Base-by-base conservation (phyloP, 2,329 filamentous ascomycete genomes). In the Trichoderma afroharzianum region DNA sequence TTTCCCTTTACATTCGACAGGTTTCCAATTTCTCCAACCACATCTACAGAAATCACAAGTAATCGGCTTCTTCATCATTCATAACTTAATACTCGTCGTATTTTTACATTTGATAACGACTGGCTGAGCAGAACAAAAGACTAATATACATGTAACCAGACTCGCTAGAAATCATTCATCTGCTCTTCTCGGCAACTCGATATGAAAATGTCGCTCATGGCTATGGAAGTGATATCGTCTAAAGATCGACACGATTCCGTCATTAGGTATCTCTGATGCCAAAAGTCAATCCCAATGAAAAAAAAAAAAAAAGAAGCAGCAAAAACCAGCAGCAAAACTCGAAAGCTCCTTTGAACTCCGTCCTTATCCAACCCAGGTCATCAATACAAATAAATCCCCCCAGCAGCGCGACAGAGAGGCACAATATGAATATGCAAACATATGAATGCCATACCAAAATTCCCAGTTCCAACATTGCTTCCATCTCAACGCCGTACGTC, bases 401-500 rank as follows among this genome's bases (percentile, higher is more conserved):
- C 47, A 62, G 36, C 39, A 69, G 28, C 55, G 30, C 26, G 55
- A 59, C 12, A 58, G 8, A 59, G 36, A 68, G 15, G 36, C 24
- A 50, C 58, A 24, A 68, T 24, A 53, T 53, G 43, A 50, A 21
- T 7, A 59, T 33, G 32, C 57, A 33, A 15, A 32, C 3, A 59
- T 33, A 32, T 33, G n/a, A 14, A 33, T 14, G 30, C 32, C 26
- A 68, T 57, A 32, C n/a, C 30, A 30, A 57, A 62, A 43, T 62
- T 14, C 58, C 58, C 47, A 12, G 47, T 6, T 53, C 58, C 55
- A 70, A 36, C 53, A 55, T 24, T 30, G 63, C 36, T 33, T 57
- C 59, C 18, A n/a, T 43, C 28, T 50, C 61, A 72, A 72, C 64
- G 70, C 70, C 70, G 33, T 30, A 43, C 26, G 55, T 67, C 50